phyloP scores from a whole-genome alignment of 2,329 filamentous ascomycete genomes.

The Metarhizium anisopliae region DNA sequence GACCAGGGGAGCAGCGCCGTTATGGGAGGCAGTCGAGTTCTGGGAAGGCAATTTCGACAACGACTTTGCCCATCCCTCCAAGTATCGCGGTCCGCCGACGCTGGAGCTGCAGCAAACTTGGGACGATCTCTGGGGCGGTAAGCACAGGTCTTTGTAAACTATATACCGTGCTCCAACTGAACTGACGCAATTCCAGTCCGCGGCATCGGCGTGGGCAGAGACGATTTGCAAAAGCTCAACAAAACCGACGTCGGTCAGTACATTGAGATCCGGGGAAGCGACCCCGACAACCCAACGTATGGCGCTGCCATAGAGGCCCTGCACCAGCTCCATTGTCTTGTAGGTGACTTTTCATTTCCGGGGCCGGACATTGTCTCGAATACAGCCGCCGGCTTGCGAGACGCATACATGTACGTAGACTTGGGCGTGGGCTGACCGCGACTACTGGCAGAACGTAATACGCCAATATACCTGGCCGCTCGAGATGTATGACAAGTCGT shows the following conservation, averaged over 20 bases:
- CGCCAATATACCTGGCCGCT: slow-evolving; percentile 4
- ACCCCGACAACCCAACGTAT: background rate
- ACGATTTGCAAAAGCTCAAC: background rate
- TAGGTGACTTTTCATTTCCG: background rate
- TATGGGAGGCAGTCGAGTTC: slow-evolving; percentile 4
- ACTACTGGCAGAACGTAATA: background rate
- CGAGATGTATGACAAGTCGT: slow-evolving; percentile 1
- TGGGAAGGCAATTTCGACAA: slow-evolving; percentile 3
- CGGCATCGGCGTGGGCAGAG: background rate
- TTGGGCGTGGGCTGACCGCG: background rate
- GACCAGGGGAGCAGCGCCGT: background rate
- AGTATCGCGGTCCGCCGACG: background rate
- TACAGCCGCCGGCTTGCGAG: too few relatives aligned
- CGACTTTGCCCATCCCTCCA: slow-evolving; percentile 1
- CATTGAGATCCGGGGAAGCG: background rate
- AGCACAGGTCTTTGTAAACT: background rate
- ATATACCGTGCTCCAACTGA: background rate
- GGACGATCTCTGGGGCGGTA: background rate
- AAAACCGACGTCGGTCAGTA: background rate
- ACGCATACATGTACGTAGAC: too few relatives aligned
- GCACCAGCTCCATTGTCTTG: slow-evolving; percentile 2
- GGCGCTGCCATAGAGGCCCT: background rate
- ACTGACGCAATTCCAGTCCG: background rate
- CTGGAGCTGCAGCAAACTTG: background rate
- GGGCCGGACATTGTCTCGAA: background rate